Evolutionary conservation across 352 stramenopile species (phyloP), one percentile per base, ranked within the genome.

Genomic region (Phytophthora sojae): DNA sequence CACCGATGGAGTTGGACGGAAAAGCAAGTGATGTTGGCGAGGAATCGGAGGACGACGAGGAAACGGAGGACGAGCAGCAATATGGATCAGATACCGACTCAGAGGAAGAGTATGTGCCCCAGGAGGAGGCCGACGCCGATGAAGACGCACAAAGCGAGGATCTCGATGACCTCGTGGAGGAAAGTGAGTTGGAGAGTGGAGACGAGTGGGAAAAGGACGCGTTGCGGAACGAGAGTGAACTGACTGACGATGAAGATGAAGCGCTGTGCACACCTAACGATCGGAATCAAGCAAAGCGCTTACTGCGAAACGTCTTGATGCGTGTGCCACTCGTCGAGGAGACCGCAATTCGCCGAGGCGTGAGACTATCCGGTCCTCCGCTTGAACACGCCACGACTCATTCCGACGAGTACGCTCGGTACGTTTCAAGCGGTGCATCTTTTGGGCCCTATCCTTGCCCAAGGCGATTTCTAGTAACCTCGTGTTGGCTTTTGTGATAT

Each of bases 351-450:
- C 50, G 55, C 44, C 69, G 69, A 15, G 79, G 81, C 45, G 51
- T 70, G 6, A 61, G 67, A 42, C 57, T 81, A 57, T 70, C 57
- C 26, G 83, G 83, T 0, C 81, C 83, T 1, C 83, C 81, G n/a
- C 72, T 85, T 42, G 77, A 89, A 60, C 71, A 77, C 17, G 69
- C 83, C 50, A 77, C 81, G 50, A 67, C 73, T 9, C 78, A 85
- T 30, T 55, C 68, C 25, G 79, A 87, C 61, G 79, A 88, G 37
- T 83, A 80, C 65, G 77, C 79, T 67, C 49, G 49, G 81, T 77
- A 72, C 57, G 55, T 58, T 26, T 1, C 30, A 49, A 11, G 14
- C 11, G n/a, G 59, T 42, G 25, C 21, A 6, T 32, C 6, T 6
- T 2, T 7, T 8, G 12, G 26, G 6, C 37, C 57, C 29, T 19